A percentile compares a stretch with the other conserved stretches of the same genome.
Conservation (phyloP, 2,329 filamentous ascomycete species). For the Microcera coccophila region DNA sequence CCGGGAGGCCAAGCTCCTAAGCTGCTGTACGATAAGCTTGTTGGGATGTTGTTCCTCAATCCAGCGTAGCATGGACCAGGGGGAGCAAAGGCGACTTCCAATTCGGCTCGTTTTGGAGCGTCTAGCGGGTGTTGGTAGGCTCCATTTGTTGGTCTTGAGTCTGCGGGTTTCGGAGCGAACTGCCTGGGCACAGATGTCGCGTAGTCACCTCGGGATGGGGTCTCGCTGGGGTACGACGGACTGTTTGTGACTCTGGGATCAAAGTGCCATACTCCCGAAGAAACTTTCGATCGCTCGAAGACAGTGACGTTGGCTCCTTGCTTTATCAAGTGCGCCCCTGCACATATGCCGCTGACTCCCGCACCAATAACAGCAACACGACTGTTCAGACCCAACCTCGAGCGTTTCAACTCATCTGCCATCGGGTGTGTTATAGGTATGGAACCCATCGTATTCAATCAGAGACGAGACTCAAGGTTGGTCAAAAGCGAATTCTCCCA, state of each 20-base stretch:
- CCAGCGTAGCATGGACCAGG: constrained; percentile 50
- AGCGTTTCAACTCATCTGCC: no score
- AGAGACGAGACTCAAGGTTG: no score
- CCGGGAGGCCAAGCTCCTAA: constrained; percentile 53
- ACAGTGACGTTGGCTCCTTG: constrained; percentile 35
- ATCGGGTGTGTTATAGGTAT: no score
- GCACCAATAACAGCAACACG: constrained; percentile 39
- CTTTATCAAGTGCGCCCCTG: constrained; percentile 36
- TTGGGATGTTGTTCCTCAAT: constrained; percentile 72
- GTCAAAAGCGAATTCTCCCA: no score
- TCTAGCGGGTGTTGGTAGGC: constrained; percentile 2
- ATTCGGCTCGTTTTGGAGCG: background rate
- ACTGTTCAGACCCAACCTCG: no score
- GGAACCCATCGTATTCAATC: no score
- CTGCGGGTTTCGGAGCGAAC: background rate
- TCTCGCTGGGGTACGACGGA: constrained; percentile 32
- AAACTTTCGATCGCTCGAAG: constrained; percentile 33
- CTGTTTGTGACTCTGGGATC: constrained; percentile 29
- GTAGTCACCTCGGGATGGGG: constrained; percentile 28
- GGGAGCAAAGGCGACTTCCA: constrained; percentile 17
- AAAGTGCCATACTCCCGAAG: constrained; percentile 40
- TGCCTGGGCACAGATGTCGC: constrained; percentile 10
- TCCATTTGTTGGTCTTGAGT: background rate
- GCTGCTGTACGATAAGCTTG: constrained; percentile 45
- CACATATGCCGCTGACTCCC: constrained; percentile 38